These are phyloP conservation scores for Asclepias syriaca DNA, from an alignment of 257 asterid species.

Conservation along the genomic window DNA sequence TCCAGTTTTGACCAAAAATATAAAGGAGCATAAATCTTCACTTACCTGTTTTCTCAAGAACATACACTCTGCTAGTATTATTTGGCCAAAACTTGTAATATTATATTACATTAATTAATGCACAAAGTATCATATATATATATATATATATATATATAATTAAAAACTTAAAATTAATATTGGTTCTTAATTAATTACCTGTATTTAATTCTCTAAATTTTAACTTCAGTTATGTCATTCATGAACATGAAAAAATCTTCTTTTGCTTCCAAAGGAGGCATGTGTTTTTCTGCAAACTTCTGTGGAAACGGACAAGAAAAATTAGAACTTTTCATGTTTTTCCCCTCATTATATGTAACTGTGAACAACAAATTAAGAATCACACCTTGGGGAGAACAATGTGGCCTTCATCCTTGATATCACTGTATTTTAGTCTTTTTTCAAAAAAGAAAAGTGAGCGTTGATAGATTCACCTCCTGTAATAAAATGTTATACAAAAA, in stretches of 20 bases:
- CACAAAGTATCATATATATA: too few relatives aligned
- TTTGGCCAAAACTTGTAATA: constrained; percentile 18
- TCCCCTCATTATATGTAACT: too few relatives aligned
- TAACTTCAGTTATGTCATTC: constrained; percentile 13
- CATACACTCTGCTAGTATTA: constrained; percentile 7
- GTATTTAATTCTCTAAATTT: constrained; percentile 16
- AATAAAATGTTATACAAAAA: neutral
- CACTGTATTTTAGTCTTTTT: constrained; percentile 16
- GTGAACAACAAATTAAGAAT: too few relatives aligned
- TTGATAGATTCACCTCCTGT: constrained; percentile 11
- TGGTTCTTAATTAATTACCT: neutral
- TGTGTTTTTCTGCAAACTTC: constrained; percentile 11
- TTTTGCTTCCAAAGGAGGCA: constrained; percentile 11
- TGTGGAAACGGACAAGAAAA: neutral
- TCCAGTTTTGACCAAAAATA: too few relatives aligned
- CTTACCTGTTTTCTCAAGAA: constrained; percentile 18
- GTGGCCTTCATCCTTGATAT: constrained; percentile 18
- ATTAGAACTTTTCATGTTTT: too few relatives aligned
- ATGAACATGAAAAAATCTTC: neutral
- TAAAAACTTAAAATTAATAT: too few relatives aligned
- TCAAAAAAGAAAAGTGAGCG: constrained; percentile 17
- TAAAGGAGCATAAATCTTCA: neutral
- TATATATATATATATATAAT: too few relatives aligned
- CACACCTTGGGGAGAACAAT: constrained; percentile 20
- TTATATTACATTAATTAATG: too few relatives aligned